These are phyloP conservation scores for Pleurotus pulmonarius DNA, from an alignment of 768 basidiomycete genomes.

Conservation along the genomic window DNA sequence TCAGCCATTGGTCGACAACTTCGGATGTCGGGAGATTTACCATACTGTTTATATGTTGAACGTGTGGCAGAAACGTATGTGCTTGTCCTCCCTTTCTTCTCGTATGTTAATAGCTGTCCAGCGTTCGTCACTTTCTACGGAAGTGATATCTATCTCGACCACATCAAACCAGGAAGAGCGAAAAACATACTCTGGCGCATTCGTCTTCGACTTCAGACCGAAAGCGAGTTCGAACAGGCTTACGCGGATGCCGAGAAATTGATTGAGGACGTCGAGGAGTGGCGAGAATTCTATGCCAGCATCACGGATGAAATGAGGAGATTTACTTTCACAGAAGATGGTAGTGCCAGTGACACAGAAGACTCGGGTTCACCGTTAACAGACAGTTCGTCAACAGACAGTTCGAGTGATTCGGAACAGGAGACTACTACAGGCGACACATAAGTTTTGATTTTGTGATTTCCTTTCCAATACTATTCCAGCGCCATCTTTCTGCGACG, in stretches of 20 bases:
- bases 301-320: not conserved
- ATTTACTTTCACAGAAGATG: not conserved
- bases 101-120: not conserved
- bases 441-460: too few relatives aligned
- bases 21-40: not conserved
- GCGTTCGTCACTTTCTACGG: not conserved
- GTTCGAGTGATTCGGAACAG: too few relatives aligned
- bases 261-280: not conserved
- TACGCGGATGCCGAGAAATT: not conserved
- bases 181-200: not conserved
- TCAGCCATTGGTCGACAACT: not conserved
- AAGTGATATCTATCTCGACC: not conserved
- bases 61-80: not conserved
- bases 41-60: not conserved
- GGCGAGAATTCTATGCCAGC: not conserved
- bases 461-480: too few relatives aligned
- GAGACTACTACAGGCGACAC: too few relatives aligned
- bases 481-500: too few relatives aligned
- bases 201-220: not conserved
- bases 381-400: too few relatives aligned
- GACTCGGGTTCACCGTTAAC: not conserved
- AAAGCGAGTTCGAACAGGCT: not conserved
- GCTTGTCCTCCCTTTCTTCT: not conserved
- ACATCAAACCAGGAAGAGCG: not conserved
- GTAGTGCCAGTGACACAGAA: not conserved